Evolutionary conservation across 1,139 yeast genomes (phyloP), one percentile per base, ranked within the genome.

Genomic region (Hyphopichia buzzinii): DNA sequence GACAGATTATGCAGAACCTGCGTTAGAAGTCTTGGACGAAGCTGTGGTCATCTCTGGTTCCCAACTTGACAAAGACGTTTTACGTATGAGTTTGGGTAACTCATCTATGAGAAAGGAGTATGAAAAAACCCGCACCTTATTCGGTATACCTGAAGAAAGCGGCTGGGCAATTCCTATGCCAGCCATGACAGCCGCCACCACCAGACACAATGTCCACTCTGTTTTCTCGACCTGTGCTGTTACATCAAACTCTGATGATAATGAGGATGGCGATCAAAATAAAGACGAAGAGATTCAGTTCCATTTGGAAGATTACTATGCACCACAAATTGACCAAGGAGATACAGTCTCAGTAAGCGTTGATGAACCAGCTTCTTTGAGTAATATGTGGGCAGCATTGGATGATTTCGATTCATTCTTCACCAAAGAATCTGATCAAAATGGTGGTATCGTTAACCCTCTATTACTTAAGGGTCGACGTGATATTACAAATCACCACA

Each of bases 161-260:
- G 99, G 99, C 1, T 94, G 99, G 99, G 83, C 97, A 0, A 81
- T 94, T 33, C 95, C 97, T 2, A 84, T 86, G 92, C 96, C 97
- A 0, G 86, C 90, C 0, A 79, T 86, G 25, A 83, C 95, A 0
- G 88, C 97, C 0, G 84, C 95, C 0, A 77, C 84, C 10, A 87
- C 97, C 0, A 69, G 97, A 45, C 87, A 86, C 54, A 92, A 94
- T 54, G 95, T 94, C 2, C 97, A 92, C 58, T 90, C 97, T 0
- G 98, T 92, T 3, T 92, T 87, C 54, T 81, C 90, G 24, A 87
- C 96, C 0, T 90, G 97, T 54, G 68, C 70, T 2, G 72, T 68
- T 3, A 34, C 60, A 1, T 43, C 56, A 12, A 44, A 55, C 1
- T 62, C 54, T 15, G 71, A 60, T 34, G 61, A 55, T 23, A 54